Conservation (phyloP, 192 early-diverging fungal species). For the Chytriomyces confervae region DNA sequence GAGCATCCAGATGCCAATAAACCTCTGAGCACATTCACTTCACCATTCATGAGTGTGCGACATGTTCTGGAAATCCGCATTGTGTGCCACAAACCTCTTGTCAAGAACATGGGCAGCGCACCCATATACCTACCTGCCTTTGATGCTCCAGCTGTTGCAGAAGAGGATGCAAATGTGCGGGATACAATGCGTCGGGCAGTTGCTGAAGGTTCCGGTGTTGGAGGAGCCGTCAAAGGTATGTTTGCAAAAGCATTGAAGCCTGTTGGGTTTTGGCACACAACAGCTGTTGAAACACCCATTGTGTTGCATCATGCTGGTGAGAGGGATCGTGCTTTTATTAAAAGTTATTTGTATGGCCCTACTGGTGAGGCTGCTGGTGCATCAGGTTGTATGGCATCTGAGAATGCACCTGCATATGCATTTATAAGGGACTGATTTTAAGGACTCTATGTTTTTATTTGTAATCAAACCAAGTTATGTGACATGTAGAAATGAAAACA, state of each 20-base stretch:
- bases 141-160: not conserved
- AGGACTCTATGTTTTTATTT: too few species aligned
- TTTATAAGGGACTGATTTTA: too few species aligned
- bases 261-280: constrained; percentile 28
- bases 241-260: not conserved
- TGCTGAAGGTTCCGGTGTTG: too few species aligned
- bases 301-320: constrained; percentile 20
- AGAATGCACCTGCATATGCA: not conserved
- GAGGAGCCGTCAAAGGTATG: not conserved
- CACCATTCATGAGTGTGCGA: constrained; percentile 9
- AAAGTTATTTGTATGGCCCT: constrained; percentile 29
- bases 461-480: too few species aligned
- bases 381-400: not conserved
- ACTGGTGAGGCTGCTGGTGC: not conserved
- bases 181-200: too few species aligned
- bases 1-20: not conserved
- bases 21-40: constrained; percentile 21
- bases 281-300: not conserved
- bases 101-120: not conserved
- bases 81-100: constrained; percentile 22
- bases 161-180: not conserved
- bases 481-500: too few species aligned
- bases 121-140: constrained; percentile 6
- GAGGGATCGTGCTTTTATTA: constrained; percentile 18
- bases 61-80: constrained; percentile 2